Evolutionary conservation across 768 basidiomycete species (phyloP), one percentile per base, ranked within the genome.

Genomic region (Dacryopinax primogenitus): DNA sequence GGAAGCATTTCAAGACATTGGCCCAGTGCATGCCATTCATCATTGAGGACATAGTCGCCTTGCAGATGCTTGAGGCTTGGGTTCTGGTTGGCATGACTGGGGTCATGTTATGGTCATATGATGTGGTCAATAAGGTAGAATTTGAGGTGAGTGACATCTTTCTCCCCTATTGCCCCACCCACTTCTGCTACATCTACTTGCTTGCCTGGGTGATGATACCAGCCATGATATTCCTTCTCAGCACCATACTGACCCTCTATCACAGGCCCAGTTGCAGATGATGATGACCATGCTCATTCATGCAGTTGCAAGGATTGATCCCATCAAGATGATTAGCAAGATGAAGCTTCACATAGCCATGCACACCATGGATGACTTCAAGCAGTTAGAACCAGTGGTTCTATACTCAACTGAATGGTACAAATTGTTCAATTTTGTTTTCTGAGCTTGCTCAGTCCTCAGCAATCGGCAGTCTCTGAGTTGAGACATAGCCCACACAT

Each of bases 391-490:
- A 13, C 63, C 63, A 1, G 2, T 23, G 11, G 2, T 63, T 1
- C 34, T 37, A 2, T 37, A 15, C 36, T 7, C 36, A 1, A 63
- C 63, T 2, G 63, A 63, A 21, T 16, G 35, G n/a, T 63, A 37
- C 63, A 37, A 63, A 21, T 63, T 26, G 6, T 63, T 37, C 63
- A 63, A 63, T 32, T 21, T 37, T 1, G 36, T 63, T 3, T 63
- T 63, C 23, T 37, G 63, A 9, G 26, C 41, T 34, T 63, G 35
- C 35, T 63, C 63, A 3, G 63, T 63, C 11, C 37, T 63, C 3
- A 63, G 63, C 36, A 63, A 63, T 62, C 68, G 45, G 23, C 64
- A 33, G 9, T 65, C 67, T 26, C 68, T 68, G 13, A 67, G 67
- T 30, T 39, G 63, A 15, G 68, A 69, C 61, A 69, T 63, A 34